Evolutionary conservation across 331 rosid species (phyloP).

Genomic region (Phaseolus coccineus): DNA sequence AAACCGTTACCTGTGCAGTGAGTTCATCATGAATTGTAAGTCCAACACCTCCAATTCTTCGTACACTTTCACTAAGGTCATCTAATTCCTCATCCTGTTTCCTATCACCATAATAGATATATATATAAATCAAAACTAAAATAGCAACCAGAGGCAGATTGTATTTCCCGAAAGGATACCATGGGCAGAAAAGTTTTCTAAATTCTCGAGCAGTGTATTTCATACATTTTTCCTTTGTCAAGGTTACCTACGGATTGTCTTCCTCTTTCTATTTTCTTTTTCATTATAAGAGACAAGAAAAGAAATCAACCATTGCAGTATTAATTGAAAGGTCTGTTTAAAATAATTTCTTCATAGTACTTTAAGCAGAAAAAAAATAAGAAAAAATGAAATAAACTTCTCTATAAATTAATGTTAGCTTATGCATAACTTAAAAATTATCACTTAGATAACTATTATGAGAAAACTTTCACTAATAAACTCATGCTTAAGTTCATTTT

Average conservation of each 20-base stretch:
- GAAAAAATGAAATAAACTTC: no score
- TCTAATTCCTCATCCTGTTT: conserved; percentile 90
- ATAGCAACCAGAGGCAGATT: conserved; percentile 26
- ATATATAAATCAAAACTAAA: conserved; percentile 39
- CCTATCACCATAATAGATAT: conserved; percentile 53
- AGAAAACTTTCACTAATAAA: no score
- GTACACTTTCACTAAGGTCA: conserved; percentile 80
- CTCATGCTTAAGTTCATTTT: no score
- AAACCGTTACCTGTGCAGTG: conserved; percentile 63
- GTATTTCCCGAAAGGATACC: conserved; percentile 26
- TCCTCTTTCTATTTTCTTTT: not conserved
- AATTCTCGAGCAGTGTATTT: conserved; percentile 22
- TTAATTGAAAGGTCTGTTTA: not conserved
- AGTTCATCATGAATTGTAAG: conserved; percentile 91
- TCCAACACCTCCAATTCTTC: conserved; percentile 67
- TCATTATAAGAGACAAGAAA: not conserved
- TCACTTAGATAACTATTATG: no score
- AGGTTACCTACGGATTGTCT: not conserved
- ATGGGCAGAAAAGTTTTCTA: not conserved
- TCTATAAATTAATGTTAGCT: no score
- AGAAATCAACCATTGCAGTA: conserved; percentile 24
- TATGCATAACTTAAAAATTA: no score
- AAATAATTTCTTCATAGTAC: no score
- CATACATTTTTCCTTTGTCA: conserved; percentile 11
- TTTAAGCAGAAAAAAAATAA: no score